phyloP scores from a whole-genome alignment of 148 eudicot species.

The Agrostemma githago region DNA sequence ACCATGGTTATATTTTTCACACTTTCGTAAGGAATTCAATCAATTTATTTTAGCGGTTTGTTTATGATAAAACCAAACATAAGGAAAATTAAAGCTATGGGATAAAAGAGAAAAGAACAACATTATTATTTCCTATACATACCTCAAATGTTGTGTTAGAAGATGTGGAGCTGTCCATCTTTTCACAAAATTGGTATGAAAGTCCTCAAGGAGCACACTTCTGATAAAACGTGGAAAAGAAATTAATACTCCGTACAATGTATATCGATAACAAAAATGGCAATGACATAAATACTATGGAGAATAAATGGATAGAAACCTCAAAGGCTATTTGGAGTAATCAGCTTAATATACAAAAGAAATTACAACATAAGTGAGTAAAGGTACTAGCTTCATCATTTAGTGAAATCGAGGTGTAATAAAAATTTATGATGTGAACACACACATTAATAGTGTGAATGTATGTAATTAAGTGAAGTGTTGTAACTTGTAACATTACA shows the following conservation, averaged over 20 bases:
- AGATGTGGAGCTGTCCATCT: constrained; percentile 25
- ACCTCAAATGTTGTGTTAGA: constrained; percentile 20
- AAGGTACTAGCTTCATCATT: neutral
- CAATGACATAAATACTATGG: neutral
- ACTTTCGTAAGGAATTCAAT: neutral
- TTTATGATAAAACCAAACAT: neutral
- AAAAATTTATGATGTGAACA: neutral
- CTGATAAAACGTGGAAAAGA: neutral
- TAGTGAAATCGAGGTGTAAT: constrained; percentile 10
- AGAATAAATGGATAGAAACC: neutral
- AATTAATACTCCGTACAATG: too few relatives aligned
- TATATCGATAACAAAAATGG: neutral
- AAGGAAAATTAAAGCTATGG: constrained; percentile 2
- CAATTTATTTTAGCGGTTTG: neutral
- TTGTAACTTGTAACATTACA: constrained; percentile 5
- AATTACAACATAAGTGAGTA: neutral
- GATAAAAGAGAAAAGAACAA: constrained; percentile 15
- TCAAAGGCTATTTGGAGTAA: neutral
- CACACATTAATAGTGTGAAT: constrained; percentile 14
- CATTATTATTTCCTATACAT: constrained; percentile 5
- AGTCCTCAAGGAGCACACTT: constrained; percentile 14
- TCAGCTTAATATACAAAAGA: neutral
- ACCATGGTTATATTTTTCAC: neutral
- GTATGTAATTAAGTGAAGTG: neutral
- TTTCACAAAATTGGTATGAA: neutral